A percentile compares a stretch with the other conserved stretches of the same genome.
These are phyloP conservation scores for Erythrobasidium yunnanense DNA, from an alignment of 768 basidiomycete species.

Conservation along the genomic window DNA sequence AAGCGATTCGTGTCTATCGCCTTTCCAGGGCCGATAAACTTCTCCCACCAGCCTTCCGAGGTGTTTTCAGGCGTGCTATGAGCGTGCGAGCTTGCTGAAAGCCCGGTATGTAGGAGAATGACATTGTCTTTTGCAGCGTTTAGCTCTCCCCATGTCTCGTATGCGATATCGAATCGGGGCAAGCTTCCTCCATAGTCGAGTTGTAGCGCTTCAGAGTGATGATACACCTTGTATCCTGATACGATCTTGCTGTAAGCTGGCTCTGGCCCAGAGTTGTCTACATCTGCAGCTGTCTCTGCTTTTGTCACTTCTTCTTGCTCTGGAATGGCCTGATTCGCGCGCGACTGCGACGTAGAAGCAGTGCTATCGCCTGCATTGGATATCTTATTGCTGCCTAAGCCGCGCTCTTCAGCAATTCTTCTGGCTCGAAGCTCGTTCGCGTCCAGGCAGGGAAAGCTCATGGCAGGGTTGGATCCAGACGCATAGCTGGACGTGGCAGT, in stretches of 20 bases:
- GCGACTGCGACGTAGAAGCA: not conserved
- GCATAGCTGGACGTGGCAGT: not conserved
- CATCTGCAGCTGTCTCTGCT: slow-evolving; percentile 21
- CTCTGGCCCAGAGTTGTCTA: slow-evolving; percentile 26
- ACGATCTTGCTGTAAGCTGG: slow-evolving; percentile 28
- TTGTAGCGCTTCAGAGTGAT: slow-evolving; percentile 53
- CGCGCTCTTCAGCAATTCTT: slow-evolving; percentile 28
- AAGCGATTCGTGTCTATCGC: slow-evolving; percentile 84
- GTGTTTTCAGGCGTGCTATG: slow-evolving; percentile 67
- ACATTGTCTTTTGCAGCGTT: slow-evolving; percentile 68
- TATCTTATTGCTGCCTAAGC: too few relatives aligned
- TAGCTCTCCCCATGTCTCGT: slow-evolving; percentile 95
- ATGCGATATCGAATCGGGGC: slow-evolving; percentile 71
- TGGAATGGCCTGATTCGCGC: not conserved
- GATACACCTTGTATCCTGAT: slow-evolving; percentile 54
- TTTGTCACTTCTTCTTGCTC: not conserved
- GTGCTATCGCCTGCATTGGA: not conserved
- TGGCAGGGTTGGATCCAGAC: slow-evolving; percentile 34
- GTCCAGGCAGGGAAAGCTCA: slow-evolving; percentile 39
- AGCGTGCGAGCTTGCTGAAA: slow-evolving; percentile 91
- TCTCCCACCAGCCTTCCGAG: slow-evolving; percentile 93
- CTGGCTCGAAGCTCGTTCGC: slow-evolving; percentile 33
- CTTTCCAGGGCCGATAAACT: slow-evolving; percentile 90
- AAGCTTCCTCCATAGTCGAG: slow-evolving; percentile 56
- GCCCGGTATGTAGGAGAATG: slow-evolving; percentile 88